Evolutionary conservation across 1,284 basidiomycete genomes (phyloP).

Genomic region (Sporisorium scitamineum): DNA sequence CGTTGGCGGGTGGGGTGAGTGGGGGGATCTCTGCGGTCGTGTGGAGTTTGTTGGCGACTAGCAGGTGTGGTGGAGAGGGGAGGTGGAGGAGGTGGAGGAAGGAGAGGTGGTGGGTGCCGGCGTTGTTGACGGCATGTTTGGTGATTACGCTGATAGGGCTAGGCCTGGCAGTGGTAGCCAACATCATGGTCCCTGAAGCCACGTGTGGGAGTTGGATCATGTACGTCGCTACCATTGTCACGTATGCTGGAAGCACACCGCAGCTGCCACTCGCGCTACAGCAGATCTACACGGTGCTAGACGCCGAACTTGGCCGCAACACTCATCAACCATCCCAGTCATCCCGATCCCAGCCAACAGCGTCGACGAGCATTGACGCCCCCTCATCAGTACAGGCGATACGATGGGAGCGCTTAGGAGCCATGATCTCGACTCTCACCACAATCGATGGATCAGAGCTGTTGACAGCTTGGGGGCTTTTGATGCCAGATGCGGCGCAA

Average conservation of each 20-base stretch:
- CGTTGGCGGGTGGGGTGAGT: constrained; percentile 21
- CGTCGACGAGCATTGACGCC: background rate
- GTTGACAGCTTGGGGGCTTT: constrained; percentile 32
- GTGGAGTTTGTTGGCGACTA: constrained; percentile 13
- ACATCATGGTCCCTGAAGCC: constrained; percentile 11
- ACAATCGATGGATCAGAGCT: constrained; percentile 17
- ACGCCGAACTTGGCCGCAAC: constrained; percentile 16
- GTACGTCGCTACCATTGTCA: constrained; percentile 16
- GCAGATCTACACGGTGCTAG: constrained; percentile 28
- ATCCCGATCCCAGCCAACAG: too few relatives aligned
- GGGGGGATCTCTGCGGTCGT: constrained; percentile 10
- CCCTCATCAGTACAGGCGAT: constrained; percentile 11
- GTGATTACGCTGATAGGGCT: constrained; percentile 13
- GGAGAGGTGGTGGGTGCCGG: constrained; percentile 23
- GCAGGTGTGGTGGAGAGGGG: too few relatives aligned
- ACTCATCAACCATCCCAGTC: too few relatives aligned
- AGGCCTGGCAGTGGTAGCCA: constrained; percentile 17
- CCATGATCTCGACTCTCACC: constrained; percentile 28
- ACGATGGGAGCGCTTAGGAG: constrained; percentile 25
- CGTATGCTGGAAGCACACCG: constrained; percentile 19
- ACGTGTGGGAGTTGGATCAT: constrained; percentile 19
- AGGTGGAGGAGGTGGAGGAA: background rate
- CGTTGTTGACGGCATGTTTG: constrained; percentile 17
- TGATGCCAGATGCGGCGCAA: constrained; percentile 25
- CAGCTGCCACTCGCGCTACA: constrained; percentile 33